Conservation (phyloP, 352 stramenopile genomes). For the Phytophthora chlamydospora region DNA sequence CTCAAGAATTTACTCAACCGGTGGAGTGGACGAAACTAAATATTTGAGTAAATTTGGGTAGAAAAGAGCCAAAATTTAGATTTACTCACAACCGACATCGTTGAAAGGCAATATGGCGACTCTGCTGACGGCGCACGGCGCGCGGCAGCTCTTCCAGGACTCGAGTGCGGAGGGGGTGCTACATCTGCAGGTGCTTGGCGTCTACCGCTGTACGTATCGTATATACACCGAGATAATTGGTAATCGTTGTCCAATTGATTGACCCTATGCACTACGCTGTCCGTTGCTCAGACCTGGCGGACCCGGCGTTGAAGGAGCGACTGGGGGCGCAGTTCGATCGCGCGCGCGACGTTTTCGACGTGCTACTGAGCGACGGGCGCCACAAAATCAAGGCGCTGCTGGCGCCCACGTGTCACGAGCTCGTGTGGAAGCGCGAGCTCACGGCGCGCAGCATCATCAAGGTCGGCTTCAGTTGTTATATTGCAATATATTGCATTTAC, state of each 20-base stretch:
- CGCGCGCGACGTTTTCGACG: constrained; percentile 58
- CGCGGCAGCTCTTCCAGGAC: constrained; percentile 36
- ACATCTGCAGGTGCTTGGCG: constrained; percentile 55
- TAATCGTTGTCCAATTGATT: background rate
- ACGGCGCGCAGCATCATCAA: constrained; percentile 38
- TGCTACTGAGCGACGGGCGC: constrained; percentile 65
- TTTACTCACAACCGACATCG: too few relatives aligned
- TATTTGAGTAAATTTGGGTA: too few relatives aligned
- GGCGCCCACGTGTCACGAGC: constrained; percentile 36
- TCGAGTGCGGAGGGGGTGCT: constrained; percentile 3
- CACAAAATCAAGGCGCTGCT: constrained; percentile 63
- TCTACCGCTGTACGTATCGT: constrained; percentile 58
- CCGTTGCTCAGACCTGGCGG: constrained; percentile 45
- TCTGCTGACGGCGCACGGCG: constrained; percentile 47
- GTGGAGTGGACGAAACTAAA: too few relatives aligned
- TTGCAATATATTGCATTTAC: background rate
- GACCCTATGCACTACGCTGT: background rate
- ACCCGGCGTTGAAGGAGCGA: constrained; percentile 46
- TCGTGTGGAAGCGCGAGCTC: constrained; percentile 50
- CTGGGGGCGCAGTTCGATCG: constrained; percentile 29
- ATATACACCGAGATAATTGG: background rate
- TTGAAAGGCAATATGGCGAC: background rate
- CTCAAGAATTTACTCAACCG: too few relatives aligned
- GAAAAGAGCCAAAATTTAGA: too few relatives aligned
- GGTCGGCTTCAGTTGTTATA: constrained; percentile 20